These are phyloP conservation scores for Lachnellula cervina DNA, from an alignment of 2,329 filamentous ascomycete genomes.

Conservation along the genomic window DNA sequence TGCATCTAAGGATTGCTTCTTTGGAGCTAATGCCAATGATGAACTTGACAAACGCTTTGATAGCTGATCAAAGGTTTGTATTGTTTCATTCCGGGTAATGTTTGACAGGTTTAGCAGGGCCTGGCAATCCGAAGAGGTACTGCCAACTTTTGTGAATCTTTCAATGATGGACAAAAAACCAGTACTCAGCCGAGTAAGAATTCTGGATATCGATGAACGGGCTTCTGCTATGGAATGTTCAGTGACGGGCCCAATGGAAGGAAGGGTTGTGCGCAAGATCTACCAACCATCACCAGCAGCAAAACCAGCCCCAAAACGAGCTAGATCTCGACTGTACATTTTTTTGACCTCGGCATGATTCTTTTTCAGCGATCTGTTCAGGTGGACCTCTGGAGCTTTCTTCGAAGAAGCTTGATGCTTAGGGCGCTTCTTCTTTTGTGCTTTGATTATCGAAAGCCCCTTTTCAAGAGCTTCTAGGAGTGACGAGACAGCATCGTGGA, in stretches of 20 bases:
- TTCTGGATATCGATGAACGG: slow-evolving; percentile 24
- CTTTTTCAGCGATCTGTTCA: slow-evolving; percentile 31
- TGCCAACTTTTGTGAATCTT: slow-evolving; percentile 32
- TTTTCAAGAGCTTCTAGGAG: slow-evolving; percentile 44
- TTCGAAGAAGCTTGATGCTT: slow-evolving; percentile 28
- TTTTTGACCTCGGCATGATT: slow-evolving; percentile 34
- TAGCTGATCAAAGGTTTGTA: slow-evolving; percentile 45
- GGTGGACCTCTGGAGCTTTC: slow-evolving; percentile 36
- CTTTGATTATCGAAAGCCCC: slow-evolving; percentile 33
- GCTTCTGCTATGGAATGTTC: slow-evolving; percentile 23
- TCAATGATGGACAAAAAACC: slow-evolving; percentile 39
- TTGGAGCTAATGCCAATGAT: slow-evolving; percentile 11
- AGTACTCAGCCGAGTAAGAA: slow-evolving; percentile 40
- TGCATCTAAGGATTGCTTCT: slow-evolving; percentile 1
- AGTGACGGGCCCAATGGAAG: not conserved
- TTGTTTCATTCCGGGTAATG: slow-evolving; percentile 43
- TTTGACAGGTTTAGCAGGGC: slow-evolving; percentile 45
- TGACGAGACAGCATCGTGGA: slow-evolving; percentile 40
- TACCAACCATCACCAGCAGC: slow-evolving; percentile 45
- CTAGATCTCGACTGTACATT: slow-evolving; percentile 40
- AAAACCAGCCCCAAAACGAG: slow-evolving; percentile 38
- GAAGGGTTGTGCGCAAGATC: not conserved
- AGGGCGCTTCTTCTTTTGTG: slow-evolving; percentile 32
- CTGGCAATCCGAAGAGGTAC: slow-evolving; percentile 40
- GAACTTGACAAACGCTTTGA: slow-evolving; percentile 34